Conservation (phyloP, 345 rosid genomes). For the Bretschneidera sinensis region DNA sequence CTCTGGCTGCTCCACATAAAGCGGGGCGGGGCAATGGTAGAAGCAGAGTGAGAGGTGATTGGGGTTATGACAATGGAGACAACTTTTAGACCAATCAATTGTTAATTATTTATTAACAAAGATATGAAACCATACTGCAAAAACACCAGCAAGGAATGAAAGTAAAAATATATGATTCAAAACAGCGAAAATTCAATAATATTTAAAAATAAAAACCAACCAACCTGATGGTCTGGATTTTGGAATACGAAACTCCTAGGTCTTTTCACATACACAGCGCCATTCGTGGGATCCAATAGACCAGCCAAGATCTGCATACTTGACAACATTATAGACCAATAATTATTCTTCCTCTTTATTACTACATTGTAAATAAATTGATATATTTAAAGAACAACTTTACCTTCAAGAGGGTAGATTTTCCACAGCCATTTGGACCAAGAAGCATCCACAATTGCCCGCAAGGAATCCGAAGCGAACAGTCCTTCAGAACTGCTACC, state of each 20-base stretch:
- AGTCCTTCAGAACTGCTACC: conserved; percentile 65
- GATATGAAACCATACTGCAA: background rate
- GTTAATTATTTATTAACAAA: no score
- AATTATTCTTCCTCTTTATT: background rate
- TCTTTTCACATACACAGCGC: conserved; percentile 46
- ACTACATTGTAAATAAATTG: background rate
- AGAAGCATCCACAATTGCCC: conserved; percentile 95
- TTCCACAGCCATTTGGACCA: conserved; percentile 97
- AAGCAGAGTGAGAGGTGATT: no score
- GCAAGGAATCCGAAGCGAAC: conserved; percentile 66
- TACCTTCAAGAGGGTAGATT: conserved; percentile 96
- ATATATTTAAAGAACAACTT: background rate
- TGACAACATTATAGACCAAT: conserved; percentile 3
- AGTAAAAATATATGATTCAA: no score
- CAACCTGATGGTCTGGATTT: conserved; percentile 94
- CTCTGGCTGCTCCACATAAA: no score
- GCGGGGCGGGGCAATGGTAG: no score
- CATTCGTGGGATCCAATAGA: conserved; percentile 66
- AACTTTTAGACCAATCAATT: no score
- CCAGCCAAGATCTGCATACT: conserved; percentile 78
- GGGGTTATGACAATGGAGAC: no score
- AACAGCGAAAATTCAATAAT: background rate
- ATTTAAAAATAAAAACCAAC: background rate
- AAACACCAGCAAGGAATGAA: background rate
- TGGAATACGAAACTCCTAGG: conserved; percentile 87